Conservation (phyloP, 106 monocot species). For the Dactylorhiza incarnata region DNA sequence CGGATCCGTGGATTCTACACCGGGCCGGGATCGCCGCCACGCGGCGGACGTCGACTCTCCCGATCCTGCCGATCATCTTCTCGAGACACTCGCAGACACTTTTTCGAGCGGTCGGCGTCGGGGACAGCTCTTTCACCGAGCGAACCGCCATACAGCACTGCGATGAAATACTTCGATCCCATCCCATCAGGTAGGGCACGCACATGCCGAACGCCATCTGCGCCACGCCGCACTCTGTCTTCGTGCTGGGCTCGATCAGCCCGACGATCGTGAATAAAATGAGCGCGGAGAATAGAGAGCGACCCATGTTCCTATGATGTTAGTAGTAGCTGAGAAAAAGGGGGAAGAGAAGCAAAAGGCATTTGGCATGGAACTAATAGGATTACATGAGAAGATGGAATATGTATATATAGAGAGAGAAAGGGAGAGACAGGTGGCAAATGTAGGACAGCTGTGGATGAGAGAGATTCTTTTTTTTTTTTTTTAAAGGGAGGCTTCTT, state of each 20-base stretch:
- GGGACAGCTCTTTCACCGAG: conserved; percentile 10
- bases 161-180: background rate
- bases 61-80: conserved; percentile 1
- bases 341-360: background rate
- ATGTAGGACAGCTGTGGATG: too few species aligned
- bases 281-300: background rate
- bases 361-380: background rate
- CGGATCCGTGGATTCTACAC: background rate
- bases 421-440: too few species aligned
- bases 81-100: conserved; percentile 1
- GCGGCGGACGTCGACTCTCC: background rate
- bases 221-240: conserved; percentile 13
- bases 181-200: conserved; percentile 10
- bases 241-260: background rate
- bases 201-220: conserved; percentile 11
- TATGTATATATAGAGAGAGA: too few species aligned
- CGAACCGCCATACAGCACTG: conserved; percentile 5
- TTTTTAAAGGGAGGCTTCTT: too few species aligned
- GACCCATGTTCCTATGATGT: background rate
- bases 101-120: background rate
- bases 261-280: background rate
- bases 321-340: background rate
- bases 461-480: too few species aligned
- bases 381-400: too few species aligned
- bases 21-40: background rate